These are phyloP conservation scores for Chionographis japonica DNA, from an alignment of 106 monocot species.

Conservation along the genomic window DNA sequence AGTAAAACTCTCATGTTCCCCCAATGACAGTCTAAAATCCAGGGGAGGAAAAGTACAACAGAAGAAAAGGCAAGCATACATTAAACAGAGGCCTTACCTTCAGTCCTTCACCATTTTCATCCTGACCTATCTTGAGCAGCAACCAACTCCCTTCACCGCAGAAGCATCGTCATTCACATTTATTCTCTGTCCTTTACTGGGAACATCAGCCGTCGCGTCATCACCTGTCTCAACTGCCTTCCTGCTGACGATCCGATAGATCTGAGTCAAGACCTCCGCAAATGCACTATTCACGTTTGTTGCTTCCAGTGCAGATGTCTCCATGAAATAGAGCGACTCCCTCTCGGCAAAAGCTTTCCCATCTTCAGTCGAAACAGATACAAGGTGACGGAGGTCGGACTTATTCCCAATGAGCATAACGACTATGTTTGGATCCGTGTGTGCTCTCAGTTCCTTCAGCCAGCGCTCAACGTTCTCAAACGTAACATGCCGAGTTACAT, in stretches of 20 bases:
- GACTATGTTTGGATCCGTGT: constrained; percentile 25
- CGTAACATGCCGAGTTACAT: constrained; percentile 22
- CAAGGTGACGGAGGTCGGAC: constrained; percentile 22
- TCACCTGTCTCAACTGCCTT: constrained; percentile 15
- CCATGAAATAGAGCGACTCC: constrained; percentile 25
- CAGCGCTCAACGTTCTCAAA: constrained; percentile 21
- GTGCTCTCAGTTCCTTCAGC: constrained; percentile 21
- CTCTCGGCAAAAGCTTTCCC: constrained; percentile 18
- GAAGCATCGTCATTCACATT: constrained; percentile 21
- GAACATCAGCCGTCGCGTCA: constrained; percentile 5
- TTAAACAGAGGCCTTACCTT: too few species aligned
- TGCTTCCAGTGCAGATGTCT: constrained; percentile 18
- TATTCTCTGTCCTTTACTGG: constrained; percentile 15
- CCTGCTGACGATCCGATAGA: constrained; percentile 13
- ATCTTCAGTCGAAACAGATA: constrained; percentile 17
- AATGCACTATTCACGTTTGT: constrained; percentile 17
- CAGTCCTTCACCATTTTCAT: neutral
- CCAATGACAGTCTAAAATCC: too few species aligned
- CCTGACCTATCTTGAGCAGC: constrained; percentile 8
- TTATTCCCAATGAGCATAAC: constrained; percentile 29
- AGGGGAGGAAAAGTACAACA: too few species aligned
- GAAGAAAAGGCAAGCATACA: too few species aligned
- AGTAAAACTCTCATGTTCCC: too few species aligned
- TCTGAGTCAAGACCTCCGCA: constrained; percentile 19
- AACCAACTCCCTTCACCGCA: constrained; percentile 6